Conservation (phyloP, 305 asterid genomes). For the Solanum chacoense region DNA sequence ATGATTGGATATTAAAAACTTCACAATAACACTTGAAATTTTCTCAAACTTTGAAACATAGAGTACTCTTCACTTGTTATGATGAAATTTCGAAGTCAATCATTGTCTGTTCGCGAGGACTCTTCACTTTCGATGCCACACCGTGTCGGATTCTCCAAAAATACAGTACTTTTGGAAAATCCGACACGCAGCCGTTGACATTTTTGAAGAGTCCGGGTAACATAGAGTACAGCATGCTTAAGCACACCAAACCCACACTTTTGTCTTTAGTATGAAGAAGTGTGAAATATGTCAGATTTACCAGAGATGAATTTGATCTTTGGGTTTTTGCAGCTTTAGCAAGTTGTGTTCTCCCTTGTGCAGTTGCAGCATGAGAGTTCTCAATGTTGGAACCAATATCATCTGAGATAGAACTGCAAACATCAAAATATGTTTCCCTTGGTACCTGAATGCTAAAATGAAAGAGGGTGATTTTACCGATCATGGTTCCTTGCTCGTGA, state of each 20-base stretch:
- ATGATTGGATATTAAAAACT: neutral
- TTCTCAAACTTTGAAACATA: neutral
- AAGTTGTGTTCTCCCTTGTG: slow-evolving; percentile 75
- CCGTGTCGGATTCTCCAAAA: neutral
- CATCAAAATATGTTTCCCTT: neutral
- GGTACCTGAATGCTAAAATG: neutral
- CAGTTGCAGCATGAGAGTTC: slow-evolving; percentile 80
- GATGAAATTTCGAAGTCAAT: neutral
- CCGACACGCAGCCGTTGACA: neutral
- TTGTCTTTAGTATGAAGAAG: neutral
- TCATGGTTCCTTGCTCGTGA: slow-evolving; percentile 48
- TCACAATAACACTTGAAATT: neutral
- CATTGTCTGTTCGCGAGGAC: neutral
- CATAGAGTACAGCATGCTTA: neutral
- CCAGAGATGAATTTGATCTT: slow-evolving; percentile 81
- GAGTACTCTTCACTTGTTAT: neutral
- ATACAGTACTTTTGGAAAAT: neutral
- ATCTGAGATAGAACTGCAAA: slow-evolving; percentile 24
- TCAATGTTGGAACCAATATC: slow-evolving; percentile 78
- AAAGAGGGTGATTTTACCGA: slow-evolving; percentile 27
- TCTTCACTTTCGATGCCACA: neutral
- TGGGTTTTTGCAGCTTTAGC: slow-evolving; percentile 87
- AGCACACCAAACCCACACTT: neutral
- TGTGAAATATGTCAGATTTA: slow-evolving; percentile 13
- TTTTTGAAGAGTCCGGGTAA: neutral